A percentile compares a stretch with the other conserved stretches of the same genome.
These are phyloP conservation scores for Prunus dulcis DNA, from an alignment of 306 rosid species.

Conservation along the genomic window DNA sequence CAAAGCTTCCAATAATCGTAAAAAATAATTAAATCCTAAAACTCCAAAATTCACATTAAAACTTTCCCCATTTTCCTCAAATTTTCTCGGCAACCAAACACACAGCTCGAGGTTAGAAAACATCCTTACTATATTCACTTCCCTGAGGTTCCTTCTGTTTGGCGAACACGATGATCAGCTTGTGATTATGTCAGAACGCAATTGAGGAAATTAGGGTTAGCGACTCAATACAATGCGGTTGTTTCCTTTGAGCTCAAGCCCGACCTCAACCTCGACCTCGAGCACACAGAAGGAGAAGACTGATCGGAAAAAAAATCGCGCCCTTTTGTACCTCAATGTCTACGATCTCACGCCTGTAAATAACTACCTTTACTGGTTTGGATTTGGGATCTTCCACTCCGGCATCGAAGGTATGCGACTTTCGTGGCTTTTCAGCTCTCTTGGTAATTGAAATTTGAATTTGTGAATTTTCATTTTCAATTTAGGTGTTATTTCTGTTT, in stretches of 20 bases:
- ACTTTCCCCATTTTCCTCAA: not conserved
- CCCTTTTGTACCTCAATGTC: conserved; percentile 75
- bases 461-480: not conserved
- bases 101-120: not conserved
- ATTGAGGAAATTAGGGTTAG: conserved; percentile 25
- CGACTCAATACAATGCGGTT: conserved; percentile 54
- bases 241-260: conserved; percentile 50
- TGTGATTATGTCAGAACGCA: conserved; percentile 30
- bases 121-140: not conserved
- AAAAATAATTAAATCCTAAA: not conserved
- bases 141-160: not conserved
- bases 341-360: conserved; percentile 89
- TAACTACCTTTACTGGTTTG: conserved; percentile 75
- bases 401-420: conserved; percentile 78
- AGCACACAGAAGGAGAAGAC: conserved; percentile 33
- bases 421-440: not conserved
- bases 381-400: conserved; percentile 84
- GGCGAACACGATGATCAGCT: conserved; percentile 25
- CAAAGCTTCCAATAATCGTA: not conserved
- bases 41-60: not conserved
- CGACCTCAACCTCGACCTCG: conserved; percentile 45
- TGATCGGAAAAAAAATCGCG: conserved; percentile 23
- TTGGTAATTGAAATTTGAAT: not conserved
- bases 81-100: conserved; percentile 12
- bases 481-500: not conserved